These are phyloP conservation scores for Cyberlindnera xylosilytica DNA, from an alignment of 805 yeast species.

Conservation along the genomic window DNA sequence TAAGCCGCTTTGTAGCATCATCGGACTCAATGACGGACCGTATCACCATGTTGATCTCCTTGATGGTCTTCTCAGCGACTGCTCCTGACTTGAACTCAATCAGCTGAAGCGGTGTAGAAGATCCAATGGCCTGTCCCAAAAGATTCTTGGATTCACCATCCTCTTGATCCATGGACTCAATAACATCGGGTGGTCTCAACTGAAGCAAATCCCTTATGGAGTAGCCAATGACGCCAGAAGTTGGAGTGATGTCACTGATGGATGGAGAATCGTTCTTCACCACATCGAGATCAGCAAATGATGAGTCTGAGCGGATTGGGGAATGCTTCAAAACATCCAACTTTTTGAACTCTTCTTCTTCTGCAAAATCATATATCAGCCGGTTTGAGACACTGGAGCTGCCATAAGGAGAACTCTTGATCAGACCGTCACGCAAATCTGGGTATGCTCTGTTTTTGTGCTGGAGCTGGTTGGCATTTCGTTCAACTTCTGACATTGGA, in stretches of 20 bases:
- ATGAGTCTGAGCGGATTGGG: constrained; percentile 1
- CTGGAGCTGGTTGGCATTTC: neutral
- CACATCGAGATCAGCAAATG: neutral
- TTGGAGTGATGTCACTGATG: constrained; percentile 1
- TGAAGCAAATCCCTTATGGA: constrained; percentile 17
- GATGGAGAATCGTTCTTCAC: neutral
- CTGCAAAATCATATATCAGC: too few species aligned
- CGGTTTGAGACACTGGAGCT: too few species aligned
- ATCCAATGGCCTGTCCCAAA: constrained; percentile 9
- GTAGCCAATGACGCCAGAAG: constrained; percentile 13
- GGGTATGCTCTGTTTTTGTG: constrained; percentile 23
- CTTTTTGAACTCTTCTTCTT: neutral
- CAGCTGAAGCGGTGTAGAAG: constrained; percentile 12
- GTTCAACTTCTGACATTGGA: constrained; percentile 2
- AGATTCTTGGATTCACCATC: too few species aligned
- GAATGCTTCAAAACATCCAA: constrained; percentile 15
- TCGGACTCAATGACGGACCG: neutral
- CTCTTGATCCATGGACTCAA: too few species aligned
- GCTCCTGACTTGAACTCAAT: constrained; percentile 24
- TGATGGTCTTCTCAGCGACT: constrained; percentile 27
- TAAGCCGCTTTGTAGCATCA: constrained; percentile 26
- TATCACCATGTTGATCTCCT: constrained; percentile 20
- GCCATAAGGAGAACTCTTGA: neutral
- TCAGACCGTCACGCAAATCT: neutral
- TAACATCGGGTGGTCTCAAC: constrained; percentile 16